Conservation (phyloP, 2,329 filamentous ascomycete genomes). For the Domatiomyces globalis region DNA sequence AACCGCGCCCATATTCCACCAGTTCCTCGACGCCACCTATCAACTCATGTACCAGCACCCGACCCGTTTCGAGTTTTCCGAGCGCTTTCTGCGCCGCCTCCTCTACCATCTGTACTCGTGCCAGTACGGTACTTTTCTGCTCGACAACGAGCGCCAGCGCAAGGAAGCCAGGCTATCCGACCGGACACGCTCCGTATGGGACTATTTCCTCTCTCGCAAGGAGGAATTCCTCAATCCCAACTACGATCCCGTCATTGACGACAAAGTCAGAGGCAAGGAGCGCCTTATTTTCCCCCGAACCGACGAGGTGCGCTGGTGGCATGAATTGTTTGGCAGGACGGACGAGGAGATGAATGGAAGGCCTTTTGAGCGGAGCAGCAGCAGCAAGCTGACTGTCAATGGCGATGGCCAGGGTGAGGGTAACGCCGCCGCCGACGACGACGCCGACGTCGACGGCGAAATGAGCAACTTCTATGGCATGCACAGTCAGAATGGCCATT, state of each 20-base stretch:
- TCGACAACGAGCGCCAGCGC: slow-evolving; percentile 85
- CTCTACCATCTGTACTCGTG: slow-evolving; percentile 91
- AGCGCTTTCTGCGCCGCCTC: slow-evolving; percentile 75
- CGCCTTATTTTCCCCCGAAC: slow-evolving; percentile 67
- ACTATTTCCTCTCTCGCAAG: slow-evolving; percentile 75
- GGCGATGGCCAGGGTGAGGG: neutral
- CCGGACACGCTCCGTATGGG: slow-evolving; percentile 78
- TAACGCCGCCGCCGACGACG: neutral
- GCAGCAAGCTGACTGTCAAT: slow-evolving; percentile 1
- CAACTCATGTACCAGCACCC: slow-evolving; percentile 78
- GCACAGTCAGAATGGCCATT: slow-evolving; percentile 1
- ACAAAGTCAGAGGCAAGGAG: slow-evolving; percentile 65
- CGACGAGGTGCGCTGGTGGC: slow-evolving; percentile 83
- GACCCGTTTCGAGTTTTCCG: slow-evolving; percentile 87
- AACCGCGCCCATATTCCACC: slow-evolving; percentile 90
- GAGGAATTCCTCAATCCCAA: slow-evolving; percentile 69
- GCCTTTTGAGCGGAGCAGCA: neutral
- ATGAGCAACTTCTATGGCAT: slow-evolving; percentile 3
- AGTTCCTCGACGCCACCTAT: slow-evolving; percentile 89
- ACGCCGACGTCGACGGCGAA: slow-evolving; percentile 8
- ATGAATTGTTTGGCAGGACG: slow-evolving; percentile 68
- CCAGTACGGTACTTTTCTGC: slow-evolving; percentile 93
- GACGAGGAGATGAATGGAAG: slow-evolving; percentile 77
- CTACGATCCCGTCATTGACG: slow-evolving; percentile 63
- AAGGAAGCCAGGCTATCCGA: slow-evolving; percentile 54